Base-by-base conservation (phyloP, 1,284 basidiomycete genomes). In the Rhodotorula sp. region DNA sequence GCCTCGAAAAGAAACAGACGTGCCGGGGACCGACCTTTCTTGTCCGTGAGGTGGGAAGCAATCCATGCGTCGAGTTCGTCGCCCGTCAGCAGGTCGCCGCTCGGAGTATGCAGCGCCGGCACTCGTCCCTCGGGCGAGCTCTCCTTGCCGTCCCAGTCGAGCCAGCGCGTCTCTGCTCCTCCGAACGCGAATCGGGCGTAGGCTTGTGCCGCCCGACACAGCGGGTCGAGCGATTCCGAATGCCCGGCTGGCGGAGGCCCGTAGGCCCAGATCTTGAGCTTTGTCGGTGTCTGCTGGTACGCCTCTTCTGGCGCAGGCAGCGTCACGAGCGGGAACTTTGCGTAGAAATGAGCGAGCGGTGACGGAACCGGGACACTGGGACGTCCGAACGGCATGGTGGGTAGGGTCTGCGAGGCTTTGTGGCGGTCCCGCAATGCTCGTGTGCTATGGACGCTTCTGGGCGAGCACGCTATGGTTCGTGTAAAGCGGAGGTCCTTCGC, bases 201-300 rank as follows among this genome's bases (percentile, higher is more conserved):
- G 12, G 74, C 62, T 51, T 73, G 71, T 3, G 62, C 58, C 15
- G 61, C 61, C 15, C 71, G 63, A 31, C 69, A 71, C 15, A 54
- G 18, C 12, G 74, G 74, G 62, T 75, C 74, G 62, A 75, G 67
- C 10, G 71, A 70, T 23, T 75, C 68, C 26, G 39, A 1, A 26
- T 68, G 62, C 21, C 68, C 62, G 16, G 47, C 16, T 7, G 70
- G 69, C 3, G 74, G 71, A 0, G 74, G 74, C 0, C 71, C 71
- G 58, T 62, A 59, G 0, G 68, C 65, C 74, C 74, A 75, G 49
- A 75, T 47, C 12, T 65, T 69, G 10, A 71, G 49, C 7, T 20
- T 26, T 2, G 61, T 29, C 5, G 70, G 70, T 21, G 70, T 64
- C 18, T 56, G 54, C 16, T 29, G 54, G 26, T 56, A 29, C 18